phyloP scores from a whole-genome alignment of 1,139 yeast genomes.

The Pichia sp. region DNA sequence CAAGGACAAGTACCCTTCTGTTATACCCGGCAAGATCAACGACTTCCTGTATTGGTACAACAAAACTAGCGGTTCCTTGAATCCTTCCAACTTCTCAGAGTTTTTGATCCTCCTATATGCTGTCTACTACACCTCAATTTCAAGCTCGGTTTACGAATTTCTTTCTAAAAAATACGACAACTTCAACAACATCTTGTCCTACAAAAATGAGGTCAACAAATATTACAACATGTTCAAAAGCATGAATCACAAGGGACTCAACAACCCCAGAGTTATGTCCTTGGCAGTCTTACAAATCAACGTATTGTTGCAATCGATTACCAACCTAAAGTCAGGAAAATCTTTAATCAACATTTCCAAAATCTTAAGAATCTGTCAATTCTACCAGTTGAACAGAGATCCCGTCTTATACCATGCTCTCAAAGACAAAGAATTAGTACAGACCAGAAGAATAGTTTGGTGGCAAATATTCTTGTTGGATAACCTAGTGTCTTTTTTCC shows the following conservation, averaged over 20 bases:
- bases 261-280: conserved; percentile 26
- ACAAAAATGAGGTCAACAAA: conserved; percentile 22
- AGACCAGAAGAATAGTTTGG: conserved; percentile 55
- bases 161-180: conserved; percentile 13
- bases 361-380: conserved; percentile 25
- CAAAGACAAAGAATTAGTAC: conserved; percentile 44
- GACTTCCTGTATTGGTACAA: conserved; percentile 24
- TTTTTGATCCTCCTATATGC: conserved; percentile 22
- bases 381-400: conserved; percentile 48
- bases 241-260: conserved; percentile 19
- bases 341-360: conserved; percentile 23
- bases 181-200: conserved; percentile 14
- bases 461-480: conserved; percentile 63
- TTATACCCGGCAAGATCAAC: conserved; percentile 15
- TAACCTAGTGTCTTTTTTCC: conserved; percentile 52
- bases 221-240: conserved; percentile 20
- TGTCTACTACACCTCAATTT: conserved; percentile 21
- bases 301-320: conserved; percentile 23
- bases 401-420: conserved; percentile 49
- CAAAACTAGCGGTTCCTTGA: conserved; percentile 18
- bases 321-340: conserved; percentile 24
- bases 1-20: conserved; percentile 8
- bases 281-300: conserved; percentile 23
- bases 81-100: conserved; percentile 21
- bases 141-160: conserved; percentile 20